A percentile compares a stretch with the other conserved stretches of the same genome.
phyloP scores from a whole-genome alignment of 176 grass and related monocot genomes.

The Otatea glauca region DNA sequence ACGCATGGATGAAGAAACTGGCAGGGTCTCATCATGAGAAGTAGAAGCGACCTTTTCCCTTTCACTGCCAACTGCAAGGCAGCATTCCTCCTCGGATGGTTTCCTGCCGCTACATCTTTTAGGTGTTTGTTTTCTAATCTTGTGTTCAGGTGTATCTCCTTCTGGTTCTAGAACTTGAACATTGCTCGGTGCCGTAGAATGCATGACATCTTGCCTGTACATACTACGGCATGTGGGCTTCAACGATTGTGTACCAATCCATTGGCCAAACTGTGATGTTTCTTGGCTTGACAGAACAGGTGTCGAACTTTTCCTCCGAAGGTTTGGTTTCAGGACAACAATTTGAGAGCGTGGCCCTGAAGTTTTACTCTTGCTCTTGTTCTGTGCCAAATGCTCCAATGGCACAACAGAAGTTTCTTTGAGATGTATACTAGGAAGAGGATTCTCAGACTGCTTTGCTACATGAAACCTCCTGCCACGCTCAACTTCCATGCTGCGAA shows the following conservation, averaged over 20 bases:
- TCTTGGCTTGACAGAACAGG: conserved; percentile 44
- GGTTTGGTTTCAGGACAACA: conserved; percentile 67
- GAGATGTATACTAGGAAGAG: conserved; percentile 16
- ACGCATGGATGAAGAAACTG: conserved; percentile 38
- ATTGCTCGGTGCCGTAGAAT: conserved; percentile 17
- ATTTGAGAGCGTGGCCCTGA: conserved; percentile 49
- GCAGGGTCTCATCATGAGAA: conserved; percentile 29
- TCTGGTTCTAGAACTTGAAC: conserved; percentile 10
- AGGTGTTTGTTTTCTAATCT: conserved; percentile 39
- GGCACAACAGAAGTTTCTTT: conserved; percentile 36
- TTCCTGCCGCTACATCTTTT: conserved; percentile 42
- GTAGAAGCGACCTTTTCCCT: conserved; percentile 28
- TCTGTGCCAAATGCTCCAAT: conserved; percentile 26
- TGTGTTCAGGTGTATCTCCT: conserved; percentile 17
- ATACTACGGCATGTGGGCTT: background rate
- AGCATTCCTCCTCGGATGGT: conserved; percentile 5
- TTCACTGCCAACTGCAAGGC: conserved; percentile 30
- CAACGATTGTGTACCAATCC: background rate
- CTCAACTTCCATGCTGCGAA: conserved; percentile 15
- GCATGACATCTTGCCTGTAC: background rate
- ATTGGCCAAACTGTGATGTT: conserved; percentile 25
- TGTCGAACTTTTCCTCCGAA: conserved; percentile 41
- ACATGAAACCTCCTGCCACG: background rate
- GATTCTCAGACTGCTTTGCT: conserved; percentile 24
- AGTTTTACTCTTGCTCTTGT: conserved; percentile 20